phyloP scores from a whole-genome alignment of 148 eudicot species.

The Talinum fruticosum region DNA sequence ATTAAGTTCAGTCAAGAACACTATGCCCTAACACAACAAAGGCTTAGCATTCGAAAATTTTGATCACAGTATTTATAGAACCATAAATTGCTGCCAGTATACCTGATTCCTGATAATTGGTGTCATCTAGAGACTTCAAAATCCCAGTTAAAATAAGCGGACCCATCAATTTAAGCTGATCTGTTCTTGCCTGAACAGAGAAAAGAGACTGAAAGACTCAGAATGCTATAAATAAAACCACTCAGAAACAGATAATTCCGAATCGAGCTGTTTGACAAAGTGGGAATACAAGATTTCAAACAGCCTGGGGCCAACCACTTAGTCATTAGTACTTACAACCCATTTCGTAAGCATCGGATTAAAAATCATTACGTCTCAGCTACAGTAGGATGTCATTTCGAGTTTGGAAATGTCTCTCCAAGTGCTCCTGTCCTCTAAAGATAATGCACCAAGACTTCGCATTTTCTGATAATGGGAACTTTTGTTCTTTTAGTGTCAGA shows the following conservation, averaged over 20 bases:
- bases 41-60: not conserved
- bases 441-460: not conserved
- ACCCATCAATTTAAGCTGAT: slow-evolving; percentile 91
- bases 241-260: not conserved
- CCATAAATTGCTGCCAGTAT: not conserved
- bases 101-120: slow-evolving; percentile 70
- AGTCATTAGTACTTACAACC: not conserved
- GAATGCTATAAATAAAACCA: slow-evolving; percentile 5
- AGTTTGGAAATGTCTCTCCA: not conserved
- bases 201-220: slow-evolving; percentile 7
- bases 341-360: not conserved
- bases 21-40: slow-evolving; percentile 11
- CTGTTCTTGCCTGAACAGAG: slow-evolving; percentile 68
- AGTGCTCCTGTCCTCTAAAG: not conserved
- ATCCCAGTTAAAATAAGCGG: slow-evolving; percentile 83
- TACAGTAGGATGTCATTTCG: not conserved
- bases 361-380: slow-evolving; percentile 9
- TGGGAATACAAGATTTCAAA: not conserved
- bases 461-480: not conserved
- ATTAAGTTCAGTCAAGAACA: slow-evolving; percentile 14
- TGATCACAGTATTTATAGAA: not conserved
- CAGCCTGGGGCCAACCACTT: no score
- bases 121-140: slow-evolving; percentile 72
- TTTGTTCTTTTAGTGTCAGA: not conserved
- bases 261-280: not conserved